A percentile compares a stretch with the other conserved stretches of the same genome.
phyloP scores from a whole-genome alignment of 2,329 filamentous ascomycete genomes.

The Curvularia spicifera region DNA sequence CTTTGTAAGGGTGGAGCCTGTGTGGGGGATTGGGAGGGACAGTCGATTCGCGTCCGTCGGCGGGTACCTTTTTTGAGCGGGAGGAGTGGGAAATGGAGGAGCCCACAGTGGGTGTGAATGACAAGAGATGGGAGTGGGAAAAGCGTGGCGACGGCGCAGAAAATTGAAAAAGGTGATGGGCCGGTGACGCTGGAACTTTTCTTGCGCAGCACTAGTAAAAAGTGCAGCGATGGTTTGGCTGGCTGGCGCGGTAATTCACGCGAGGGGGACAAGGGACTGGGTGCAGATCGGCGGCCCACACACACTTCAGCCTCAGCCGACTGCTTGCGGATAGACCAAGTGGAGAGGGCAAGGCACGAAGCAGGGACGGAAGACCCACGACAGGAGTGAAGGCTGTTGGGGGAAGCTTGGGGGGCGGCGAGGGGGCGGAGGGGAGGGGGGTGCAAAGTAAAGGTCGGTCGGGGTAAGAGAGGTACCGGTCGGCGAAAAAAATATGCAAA shows the following conservation, averaged over 20 bases:
- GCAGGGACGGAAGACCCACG: constrained; percentile 42
- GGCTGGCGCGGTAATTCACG: constrained; percentile 41
- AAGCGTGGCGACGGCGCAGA: constrained; percentile 25
- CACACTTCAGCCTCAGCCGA: constrained; percentile 47
- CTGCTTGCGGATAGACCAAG: constrained; percentile 43
- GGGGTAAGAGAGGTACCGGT: constrained; percentile 23
- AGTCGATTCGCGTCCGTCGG: constrained; percentile 35
- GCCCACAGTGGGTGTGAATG: constrained; percentile 27
- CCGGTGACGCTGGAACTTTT: constrained; percentile 22
- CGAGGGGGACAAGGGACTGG: constrained; percentile 43
- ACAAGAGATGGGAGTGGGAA: constrained; percentile 12
- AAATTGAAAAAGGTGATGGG: constrained; percentile 25
- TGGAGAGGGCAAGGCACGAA: constrained; percentile 44
- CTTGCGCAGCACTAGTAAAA: constrained; percentile 21
- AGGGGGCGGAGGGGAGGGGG: background rate
- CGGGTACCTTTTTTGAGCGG: constrained; percentile 23
- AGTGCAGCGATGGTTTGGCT: constrained; percentile 35
- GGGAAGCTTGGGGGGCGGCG: constrained; percentile 24
- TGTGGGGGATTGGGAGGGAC: constrained; percentile 41
- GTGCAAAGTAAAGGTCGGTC: constrained; percentile 10
- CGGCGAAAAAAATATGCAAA: constrained; percentile 37
- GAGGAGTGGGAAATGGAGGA: constrained; percentile 25
- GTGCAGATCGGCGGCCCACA: constrained; percentile 47
- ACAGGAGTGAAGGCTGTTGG: constrained; percentile 25
- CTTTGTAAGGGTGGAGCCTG: constrained; percentile 43